Evolutionary conservation across 306 rosid genomes (phyloP).

Genomic region (Gastrolobium villosum): DNA sequence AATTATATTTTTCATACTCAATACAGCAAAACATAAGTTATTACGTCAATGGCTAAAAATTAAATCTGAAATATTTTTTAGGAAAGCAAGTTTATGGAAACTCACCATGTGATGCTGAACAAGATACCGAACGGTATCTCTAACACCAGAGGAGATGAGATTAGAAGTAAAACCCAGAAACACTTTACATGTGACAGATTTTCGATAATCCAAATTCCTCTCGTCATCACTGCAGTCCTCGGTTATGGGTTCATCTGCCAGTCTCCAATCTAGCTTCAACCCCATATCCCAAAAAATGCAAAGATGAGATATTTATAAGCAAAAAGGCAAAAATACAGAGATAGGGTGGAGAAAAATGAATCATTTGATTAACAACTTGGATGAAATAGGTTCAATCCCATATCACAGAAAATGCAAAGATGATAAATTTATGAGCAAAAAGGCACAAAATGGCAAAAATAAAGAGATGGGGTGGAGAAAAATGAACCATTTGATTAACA

Average conservation of each 20-base stretch:
- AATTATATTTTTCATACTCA: neutral
- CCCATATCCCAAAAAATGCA: slow-evolving; percentile 41
- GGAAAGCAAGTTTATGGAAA: slow-evolving; percentile 5
- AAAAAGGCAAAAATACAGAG: neutral
- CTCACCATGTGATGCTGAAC: slow-evolving; percentile 90
- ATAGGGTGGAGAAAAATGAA: neutral
- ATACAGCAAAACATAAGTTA: neutral
- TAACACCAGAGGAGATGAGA: slow-evolving; percentile 91
- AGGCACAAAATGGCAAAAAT: neutral
- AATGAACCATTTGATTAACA: too few relatives aligned
- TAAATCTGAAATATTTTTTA: neutral
- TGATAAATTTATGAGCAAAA: slow-evolving; percentile 31
- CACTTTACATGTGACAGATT: slow-evolving; percentile 74
- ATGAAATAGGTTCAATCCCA: slow-evolving; percentile 66
- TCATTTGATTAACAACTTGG: neutral
- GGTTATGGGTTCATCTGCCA: slow-evolving; percentile 66
- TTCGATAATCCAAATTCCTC: slow-evolving; percentile 60
- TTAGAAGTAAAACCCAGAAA: slow-evolving; percentile 96
- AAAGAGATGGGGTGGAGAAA: neutral
- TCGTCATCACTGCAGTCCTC: slow-evolving; percentile 73
- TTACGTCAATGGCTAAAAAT: neutral
- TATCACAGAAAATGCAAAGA: slow-evolving; percentile 32
- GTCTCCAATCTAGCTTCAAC: slow-evolving; percentile 93
- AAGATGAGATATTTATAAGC: slow-evolving; percentile 33
- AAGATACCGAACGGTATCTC: slow-evolving; percentile 82